These are phyloP conservation scores for Fusarium sp. DNA, from an alignment of 2,329 filamentous ascomycete genomes.

Conservation along the genomic window DNA sequence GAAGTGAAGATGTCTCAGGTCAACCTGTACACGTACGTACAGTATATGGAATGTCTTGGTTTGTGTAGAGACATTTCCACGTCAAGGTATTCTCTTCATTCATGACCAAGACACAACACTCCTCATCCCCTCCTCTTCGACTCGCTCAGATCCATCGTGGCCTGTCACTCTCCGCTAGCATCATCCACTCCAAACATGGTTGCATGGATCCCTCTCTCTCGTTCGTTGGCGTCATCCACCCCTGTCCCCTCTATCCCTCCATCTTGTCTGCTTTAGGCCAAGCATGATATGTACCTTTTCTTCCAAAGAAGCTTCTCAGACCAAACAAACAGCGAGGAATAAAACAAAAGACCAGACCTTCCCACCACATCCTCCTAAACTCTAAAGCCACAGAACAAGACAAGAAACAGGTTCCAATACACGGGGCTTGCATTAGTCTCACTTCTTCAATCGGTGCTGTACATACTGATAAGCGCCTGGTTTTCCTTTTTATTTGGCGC, in stretches of 20 bases:
- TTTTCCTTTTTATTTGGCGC: background rate
- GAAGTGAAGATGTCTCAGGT: background rate
- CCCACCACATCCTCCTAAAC: background rate
- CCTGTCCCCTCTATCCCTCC: background rate
- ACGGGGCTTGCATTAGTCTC: conserved; percentile 15
- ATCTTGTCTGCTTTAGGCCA: conserved; percentile 14
- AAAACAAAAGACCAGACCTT: conserved; percentile 1
- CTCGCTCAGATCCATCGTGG: background rate
- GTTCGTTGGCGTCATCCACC: conserved; percentile 21
- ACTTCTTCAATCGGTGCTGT: background rate
- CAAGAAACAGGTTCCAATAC: background rate
- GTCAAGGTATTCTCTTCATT: conserved; percentile 11
- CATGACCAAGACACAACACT: background rate
- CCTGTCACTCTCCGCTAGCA: background rate
- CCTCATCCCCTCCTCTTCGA: background rate
- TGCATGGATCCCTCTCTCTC: background rate
- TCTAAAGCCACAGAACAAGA: conserved; percentile 2
- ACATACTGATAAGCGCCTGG: conserved; percentile 28
- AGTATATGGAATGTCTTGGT: background rate
- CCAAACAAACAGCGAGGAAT: conserved; percentile 1
- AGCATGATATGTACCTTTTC: background rate
- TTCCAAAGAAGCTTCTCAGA: conserved; percentile 19
- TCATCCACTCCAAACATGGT: background rate
- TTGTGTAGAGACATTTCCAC: background rate
- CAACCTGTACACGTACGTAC: no score